Conservation (phyloP, 805 yeast species). For the Starmerella sirachaensis region DNA sequence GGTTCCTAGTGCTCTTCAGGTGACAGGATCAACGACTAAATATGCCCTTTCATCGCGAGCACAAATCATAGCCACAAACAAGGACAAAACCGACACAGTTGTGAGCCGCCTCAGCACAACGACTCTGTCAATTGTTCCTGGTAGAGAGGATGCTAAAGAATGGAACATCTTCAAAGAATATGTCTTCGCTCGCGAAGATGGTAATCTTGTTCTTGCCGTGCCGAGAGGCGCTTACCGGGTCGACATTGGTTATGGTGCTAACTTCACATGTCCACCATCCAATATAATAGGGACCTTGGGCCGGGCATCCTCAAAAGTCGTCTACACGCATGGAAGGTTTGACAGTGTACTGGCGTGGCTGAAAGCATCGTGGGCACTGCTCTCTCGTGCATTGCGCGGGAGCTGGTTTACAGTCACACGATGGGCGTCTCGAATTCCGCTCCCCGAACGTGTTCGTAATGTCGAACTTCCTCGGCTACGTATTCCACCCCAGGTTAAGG, state of each 20-base stretch:
- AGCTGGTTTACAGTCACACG: background rate
- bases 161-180: no score
- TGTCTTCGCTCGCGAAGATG: no score
- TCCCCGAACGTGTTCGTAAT: background rate
- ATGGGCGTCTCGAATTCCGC: background rate
- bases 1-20: conserved; percentile 7
- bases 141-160: no score
- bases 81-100: conserved; percentile 1
- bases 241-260: conserved; percentile 12
- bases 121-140: no score
- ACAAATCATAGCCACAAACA: conserved; percentile 6
- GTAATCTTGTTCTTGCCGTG: conserved; percentile 7
- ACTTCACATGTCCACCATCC: conserved; percentile 10
- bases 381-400: background rate
- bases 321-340: conserved; percentile 12
- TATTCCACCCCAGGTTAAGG: background rate
- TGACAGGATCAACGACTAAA: background rate
- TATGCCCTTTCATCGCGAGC: conserved; percentile 5
- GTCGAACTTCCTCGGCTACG: background rate
- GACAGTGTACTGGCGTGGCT: conserved; percentile 6
- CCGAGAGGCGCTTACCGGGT: conserved; percentile 14
- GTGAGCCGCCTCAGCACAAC: no score
- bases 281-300: conserved; percentile 11
- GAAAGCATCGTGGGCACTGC: background rate
- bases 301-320: background rate